These are phyloP conservation scores for Metschnikowia bowlesiae DNA, from an alignment of 805 yeast species.

Conservation along the genomic window DNA sequence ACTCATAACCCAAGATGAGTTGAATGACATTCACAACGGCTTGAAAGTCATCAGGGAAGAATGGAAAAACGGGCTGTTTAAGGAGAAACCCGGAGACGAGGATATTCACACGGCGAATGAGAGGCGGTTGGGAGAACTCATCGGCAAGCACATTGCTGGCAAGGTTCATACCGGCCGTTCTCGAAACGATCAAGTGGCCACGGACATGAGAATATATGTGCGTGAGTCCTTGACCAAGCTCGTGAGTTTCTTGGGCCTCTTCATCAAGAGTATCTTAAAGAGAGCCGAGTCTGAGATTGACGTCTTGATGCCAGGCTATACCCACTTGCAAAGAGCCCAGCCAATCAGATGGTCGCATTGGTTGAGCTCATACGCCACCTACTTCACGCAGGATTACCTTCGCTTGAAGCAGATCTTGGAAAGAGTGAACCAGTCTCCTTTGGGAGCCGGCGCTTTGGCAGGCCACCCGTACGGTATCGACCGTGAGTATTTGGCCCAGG, in stretches of 20 bases:
- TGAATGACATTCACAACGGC: slow-evolving; percentile 79
- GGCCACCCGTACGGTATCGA: slow-evolving; percentile 99
- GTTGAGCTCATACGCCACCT: slow-evolving; percentile 92
- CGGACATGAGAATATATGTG: slow-evolving; percentile 96
- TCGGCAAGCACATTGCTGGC: slow-evolving; percentile 91
- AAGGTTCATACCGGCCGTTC: slow-evolving; percentile 99
- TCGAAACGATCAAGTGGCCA: slow-evolving; percentile 97
- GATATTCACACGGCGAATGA: slow-evolving; percentile 99
- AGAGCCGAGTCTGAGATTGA: slow-evolving; percentile 87
- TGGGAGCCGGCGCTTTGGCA: slow-evolving; percentile 97
- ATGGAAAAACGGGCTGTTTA: slow-evolving; percentile 71
- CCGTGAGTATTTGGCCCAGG: slow-evolving; percentile 79
- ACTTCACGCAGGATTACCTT: slow-evolving; percentile 84
- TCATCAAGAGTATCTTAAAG: slow-evolving; percentile 61
- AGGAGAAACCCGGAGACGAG: slow-evolving; percentile 85
- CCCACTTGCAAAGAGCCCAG: slow-evolving; percentile 97
- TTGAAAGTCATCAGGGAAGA: slow-evolving; percentile 66
- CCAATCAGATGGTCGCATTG: slow-evolving; percentile 99
- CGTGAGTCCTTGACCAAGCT: slow-evolving; percentile 71
- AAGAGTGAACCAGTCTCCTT: slow-evolving; percentile 83
- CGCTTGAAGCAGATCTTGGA: slow-evolving; percentile 75
- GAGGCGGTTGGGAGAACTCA: slow-evolving; percentile 93
- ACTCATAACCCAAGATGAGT: slow-evolving; percentile 67
- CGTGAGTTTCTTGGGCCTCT: slow-evolving; percentile 49
- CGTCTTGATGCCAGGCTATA: slow-evolving; percentile 97